Percentiles rank a stretch among this genome's conserved stretches.
Conservation (phyloP, 768 basidiomycete species). For the Boletus rubescentipes region DNA sequence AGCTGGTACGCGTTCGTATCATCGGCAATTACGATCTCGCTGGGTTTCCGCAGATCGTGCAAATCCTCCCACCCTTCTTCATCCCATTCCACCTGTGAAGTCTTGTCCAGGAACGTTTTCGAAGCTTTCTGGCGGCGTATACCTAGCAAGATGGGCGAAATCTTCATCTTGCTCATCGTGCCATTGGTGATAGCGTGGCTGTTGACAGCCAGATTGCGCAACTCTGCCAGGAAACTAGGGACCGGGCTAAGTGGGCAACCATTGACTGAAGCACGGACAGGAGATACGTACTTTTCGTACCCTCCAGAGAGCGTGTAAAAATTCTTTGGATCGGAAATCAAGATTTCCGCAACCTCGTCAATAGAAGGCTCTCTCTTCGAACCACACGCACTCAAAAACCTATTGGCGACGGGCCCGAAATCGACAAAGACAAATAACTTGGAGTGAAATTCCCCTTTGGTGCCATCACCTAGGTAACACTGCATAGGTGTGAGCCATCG, state of each 20-base stretch:
- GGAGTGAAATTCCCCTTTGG: slow-evolving; percentile 63
- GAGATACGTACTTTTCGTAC: slow-evolving; percentile 54
- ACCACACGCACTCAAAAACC: slow-evolving; percentile 84
- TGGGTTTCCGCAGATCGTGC: slow-evolving; percentile 70
- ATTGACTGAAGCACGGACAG: not conserved
- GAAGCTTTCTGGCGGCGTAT: slow-evolving; percentile 53
- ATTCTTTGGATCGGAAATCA: slow-evolving; percentile 64
- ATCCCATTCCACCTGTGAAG: slow-evolving; percentile 36
- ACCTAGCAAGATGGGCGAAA: slow-evolving; percentile 70
- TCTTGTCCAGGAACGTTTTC: slow-evolving; percentile 22
- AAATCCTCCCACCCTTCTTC: slow-evolving; percentile 72
- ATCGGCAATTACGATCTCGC: slow-evolving; percentile 80
- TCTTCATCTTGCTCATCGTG: slow-evolving; percentile 61
- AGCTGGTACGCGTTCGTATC: slow-evolving; percentile 78
- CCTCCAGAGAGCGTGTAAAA: slow-evolving; percentile 76
- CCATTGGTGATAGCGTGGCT: slow-evolving; percentile 48
- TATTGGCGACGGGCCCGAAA: slow-evolving; percentile 79
- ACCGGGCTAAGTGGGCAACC: not conserved
- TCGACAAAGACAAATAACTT: slow-evolving; percentile 87
- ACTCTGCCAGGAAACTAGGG: slow-evolving; percentile 74
- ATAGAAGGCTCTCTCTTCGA: slow-evolving; percentile 85
- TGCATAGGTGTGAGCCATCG: slow-evolving; percentile 58
- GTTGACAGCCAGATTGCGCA: slow-evolving; percentile 87
- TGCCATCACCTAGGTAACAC: slow-evolving; percentile 64
- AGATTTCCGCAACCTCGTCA: slow-evolving; percentile 71